A percentile compares a stretch with the other conserved stretches of the same genome.
Evolutionary conservation across 2,329 filamentous ascomycete species (phyloP).

Genomic region (Talaromyces pinophilus): DNA sequence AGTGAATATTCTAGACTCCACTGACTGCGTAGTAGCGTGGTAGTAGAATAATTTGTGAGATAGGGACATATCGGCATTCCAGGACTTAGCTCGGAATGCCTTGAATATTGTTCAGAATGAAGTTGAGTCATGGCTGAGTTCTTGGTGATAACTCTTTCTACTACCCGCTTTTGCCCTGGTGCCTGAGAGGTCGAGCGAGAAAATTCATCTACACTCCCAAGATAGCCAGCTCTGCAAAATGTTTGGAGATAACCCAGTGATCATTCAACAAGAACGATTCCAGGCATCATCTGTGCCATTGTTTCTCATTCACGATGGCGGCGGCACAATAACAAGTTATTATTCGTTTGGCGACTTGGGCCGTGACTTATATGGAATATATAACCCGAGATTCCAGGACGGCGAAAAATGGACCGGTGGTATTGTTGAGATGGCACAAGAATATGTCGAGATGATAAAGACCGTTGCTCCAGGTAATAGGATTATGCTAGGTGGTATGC

Average conservation of each 20-base stretch:
- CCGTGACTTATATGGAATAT: background rate
- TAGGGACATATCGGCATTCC: background rate
- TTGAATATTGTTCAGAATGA: background rate
- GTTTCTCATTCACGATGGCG: background rate
- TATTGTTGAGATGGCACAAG: background rate
- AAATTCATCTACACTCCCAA: background rate
- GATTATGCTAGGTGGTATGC: background rate
- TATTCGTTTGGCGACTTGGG: background rate
- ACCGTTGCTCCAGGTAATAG: background rate
- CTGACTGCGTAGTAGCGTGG: background rate
- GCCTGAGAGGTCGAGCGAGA: background rate
- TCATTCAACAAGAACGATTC: background rate
- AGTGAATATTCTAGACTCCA: background rate
- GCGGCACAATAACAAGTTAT: background rate
- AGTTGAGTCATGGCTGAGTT: background rate
- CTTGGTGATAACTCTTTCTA: background rate
- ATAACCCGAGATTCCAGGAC: background rate
- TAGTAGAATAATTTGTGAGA: background rate
- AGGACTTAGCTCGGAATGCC: background rate
- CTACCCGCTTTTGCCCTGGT: background rate
- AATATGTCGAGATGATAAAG: background rate
- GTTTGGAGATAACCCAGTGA: constrained; percentile 2
- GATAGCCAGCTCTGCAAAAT: background rate
- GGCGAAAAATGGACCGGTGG: background rate
- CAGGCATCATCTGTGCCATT: background rate